These are phyloP conservation scores for Ceratocystis destructans DNA, from an alignment of 2,329 filamentous ascomycete genomes.

Conservation along the genomic window DNA sequence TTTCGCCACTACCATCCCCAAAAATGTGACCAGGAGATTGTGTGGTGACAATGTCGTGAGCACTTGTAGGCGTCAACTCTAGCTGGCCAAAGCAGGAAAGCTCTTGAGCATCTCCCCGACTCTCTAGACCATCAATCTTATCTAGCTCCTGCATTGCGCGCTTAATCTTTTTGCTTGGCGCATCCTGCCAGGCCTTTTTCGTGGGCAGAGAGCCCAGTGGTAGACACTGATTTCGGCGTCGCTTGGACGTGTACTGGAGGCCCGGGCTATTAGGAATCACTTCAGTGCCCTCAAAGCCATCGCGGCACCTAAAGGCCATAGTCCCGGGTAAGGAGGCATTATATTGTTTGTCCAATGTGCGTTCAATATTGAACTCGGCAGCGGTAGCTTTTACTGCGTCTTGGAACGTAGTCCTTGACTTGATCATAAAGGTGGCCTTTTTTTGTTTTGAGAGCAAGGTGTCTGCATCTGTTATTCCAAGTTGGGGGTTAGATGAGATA, in stretches of 20 bases:
- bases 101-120: not conserved
- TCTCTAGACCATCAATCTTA: conserved; percentile 2
- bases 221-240: conserved; percentile 9
- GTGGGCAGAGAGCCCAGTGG: conserved; percentile 11
- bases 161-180: not conserved
- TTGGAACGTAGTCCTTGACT: not conserved
- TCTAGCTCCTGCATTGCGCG: not conserved
- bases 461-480: not conserved
- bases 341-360: not conserved
- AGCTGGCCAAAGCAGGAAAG: conserved; percentile 16
- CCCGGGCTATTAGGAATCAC: conserved; percentile 16
- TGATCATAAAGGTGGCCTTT: not conserved
- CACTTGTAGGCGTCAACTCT: conserved; percentile 1
- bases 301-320: conserved; percentile 11
- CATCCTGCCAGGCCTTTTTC: conserved; percentile 6
- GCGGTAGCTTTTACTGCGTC: conserved; percentile 1
- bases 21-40: not conserved
- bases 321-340: not conserved
- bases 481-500: not conserved
- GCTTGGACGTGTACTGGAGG: conserved; percentile 14
- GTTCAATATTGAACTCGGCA: not conserved
- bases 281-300: conserved; percentile 17
- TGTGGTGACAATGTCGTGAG: not conserved
- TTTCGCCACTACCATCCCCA: not conserved
- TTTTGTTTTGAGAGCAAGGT: not conserved